Percentiles rank a stretch among this genome's conserved stretches.
These are phyloP conservation scores for Asterella californica DNA, from an alignment of 225 moss, liverwort and hornwort species.

Conservation along the genomic window DNA sequence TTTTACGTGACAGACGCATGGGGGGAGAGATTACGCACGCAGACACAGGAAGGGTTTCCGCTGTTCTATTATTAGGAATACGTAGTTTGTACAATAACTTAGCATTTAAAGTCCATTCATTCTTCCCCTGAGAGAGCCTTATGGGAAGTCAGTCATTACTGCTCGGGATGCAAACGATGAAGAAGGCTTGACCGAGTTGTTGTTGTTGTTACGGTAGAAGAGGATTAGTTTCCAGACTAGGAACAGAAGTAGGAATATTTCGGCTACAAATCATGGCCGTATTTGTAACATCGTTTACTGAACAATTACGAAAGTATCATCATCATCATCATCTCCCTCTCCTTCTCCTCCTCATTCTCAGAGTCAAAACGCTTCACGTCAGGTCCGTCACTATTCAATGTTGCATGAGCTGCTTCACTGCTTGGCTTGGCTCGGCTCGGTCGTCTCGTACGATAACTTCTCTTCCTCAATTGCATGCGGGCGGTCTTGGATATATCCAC, in stretches of 20 bases:
- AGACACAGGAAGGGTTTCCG: neutral
- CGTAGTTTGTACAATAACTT: neutral
- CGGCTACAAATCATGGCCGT: neutral
- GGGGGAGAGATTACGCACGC: neutral
- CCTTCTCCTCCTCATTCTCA: no score
- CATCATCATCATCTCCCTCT: no score
- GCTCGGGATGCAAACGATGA: neutral
- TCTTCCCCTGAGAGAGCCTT: neutral
- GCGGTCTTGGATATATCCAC: no score
- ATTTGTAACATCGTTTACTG: neutral
- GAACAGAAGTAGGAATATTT: neutral
- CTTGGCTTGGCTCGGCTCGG: no score
- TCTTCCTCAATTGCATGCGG: no score
- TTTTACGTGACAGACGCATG: no score
- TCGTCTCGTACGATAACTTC: no score
- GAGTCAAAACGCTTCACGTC: neutral
- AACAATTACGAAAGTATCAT: neutral
- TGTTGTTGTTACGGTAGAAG: neutral
- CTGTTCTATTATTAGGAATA: neutral
- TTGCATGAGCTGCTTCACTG: neutral
- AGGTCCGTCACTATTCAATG: neutral
- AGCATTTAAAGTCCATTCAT: neutral
- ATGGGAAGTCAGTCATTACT: neutral
- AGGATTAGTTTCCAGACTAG: neutral
- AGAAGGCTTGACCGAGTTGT: neutral